Base-by-base conservation (phyloP, 257 asterid genomes). In the Ilex aquifolium region DNA sequence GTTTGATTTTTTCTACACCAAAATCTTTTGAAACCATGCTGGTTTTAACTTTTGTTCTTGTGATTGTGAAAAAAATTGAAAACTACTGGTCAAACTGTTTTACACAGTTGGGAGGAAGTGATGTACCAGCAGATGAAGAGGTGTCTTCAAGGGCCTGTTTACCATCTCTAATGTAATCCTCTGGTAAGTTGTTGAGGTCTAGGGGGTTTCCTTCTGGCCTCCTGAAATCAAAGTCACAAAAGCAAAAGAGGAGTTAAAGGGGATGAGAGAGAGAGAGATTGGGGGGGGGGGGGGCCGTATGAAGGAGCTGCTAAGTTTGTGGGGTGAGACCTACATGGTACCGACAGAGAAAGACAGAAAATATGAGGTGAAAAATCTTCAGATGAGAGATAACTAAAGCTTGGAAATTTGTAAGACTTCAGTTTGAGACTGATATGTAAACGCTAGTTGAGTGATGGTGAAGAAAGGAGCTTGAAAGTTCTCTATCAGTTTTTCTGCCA, bases 181-280 rank as follows among this genome's bases (percentile, higher is more conserved):
- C 99, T 29, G 99, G 99, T 71, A 92, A 83, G 83, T 87, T 89
- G 81, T 92, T 92, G 77, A 92, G 99, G 77, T 92, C 99, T 76
- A 92, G 76, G 5, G 91, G 91, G 51, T 80, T 89, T 68, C 73
- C 87, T 70, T 83, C 87, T 62, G 91, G 66, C 81, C 97, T 88
- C 97, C 99, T 92, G 87, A 51, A 59, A 59, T 66, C 66, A 36
- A 9, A 2, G 3, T 46, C n/a, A 11, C 3, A 31, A 60, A 29
- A 42, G 62, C 44, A 61, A 65, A 42, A 54, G 44, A 72, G 10
- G 46, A 7, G 32, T 21, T 16, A 27, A 48, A 44, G 30, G n/a
- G 5, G 15, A 13, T 0, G 32, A 57, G 44, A 59, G 57, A 50
- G 71, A 59, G 61, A 60, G 31, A 53, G 62, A 52, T 2, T 0